Base-by-base conservation (phyloP, 2,329 filamentous ascomycete species). In the Mollisia scopiformis region DNA sequence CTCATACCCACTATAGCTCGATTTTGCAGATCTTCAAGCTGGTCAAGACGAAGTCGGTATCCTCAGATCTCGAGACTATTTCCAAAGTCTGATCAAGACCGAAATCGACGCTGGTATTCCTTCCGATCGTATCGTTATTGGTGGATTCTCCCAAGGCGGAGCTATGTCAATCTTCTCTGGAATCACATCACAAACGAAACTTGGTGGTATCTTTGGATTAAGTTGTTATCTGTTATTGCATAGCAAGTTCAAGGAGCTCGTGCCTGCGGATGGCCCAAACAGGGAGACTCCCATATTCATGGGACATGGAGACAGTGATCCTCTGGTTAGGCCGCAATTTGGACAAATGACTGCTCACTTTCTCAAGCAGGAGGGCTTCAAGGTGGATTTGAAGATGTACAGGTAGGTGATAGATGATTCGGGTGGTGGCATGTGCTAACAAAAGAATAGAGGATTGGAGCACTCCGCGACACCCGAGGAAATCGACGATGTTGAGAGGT, bases 131-230 rank as follows among this genome's bases (percentile, higher is more conserved):
- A 93, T 99, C 71, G 86, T 98, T 19, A 78, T 98, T 6, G 94
- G 91, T 33, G 91, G 91, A 41, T 95, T 94, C 80, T 91, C 87
- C 25, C 87, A 98, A 77, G 94, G 94, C 61, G 94, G 92, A 55
- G 93, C 93, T 59, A 92, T 97, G 82, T 87, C 92, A 21, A 77
- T 98, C 39, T 86, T 97, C 71, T 82, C 90, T 0, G 93, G 92
- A 5, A 77, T 96, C 43, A 96, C 93, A 4, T 77, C 79, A 61
- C 81, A 83, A 49, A 81, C 85, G 68, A 92, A 92, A 77, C 80
- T 98, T 16, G 94, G 87, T n/a, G 94, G 93, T 64, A 90, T 98
- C 65, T 88, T 97, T 64, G 92, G 89, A 7, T 78, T 98, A 63
- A 95, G 91, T 13, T 89, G 87, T 69, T 98, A 96, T 76, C 77